A percentile compares a stretch with the other conserved stretches of the same genome.
phyloP scores from a whole-genome alignment of 1,284 basidiomycete species.

The Apiotrichum sp. region DNA sequence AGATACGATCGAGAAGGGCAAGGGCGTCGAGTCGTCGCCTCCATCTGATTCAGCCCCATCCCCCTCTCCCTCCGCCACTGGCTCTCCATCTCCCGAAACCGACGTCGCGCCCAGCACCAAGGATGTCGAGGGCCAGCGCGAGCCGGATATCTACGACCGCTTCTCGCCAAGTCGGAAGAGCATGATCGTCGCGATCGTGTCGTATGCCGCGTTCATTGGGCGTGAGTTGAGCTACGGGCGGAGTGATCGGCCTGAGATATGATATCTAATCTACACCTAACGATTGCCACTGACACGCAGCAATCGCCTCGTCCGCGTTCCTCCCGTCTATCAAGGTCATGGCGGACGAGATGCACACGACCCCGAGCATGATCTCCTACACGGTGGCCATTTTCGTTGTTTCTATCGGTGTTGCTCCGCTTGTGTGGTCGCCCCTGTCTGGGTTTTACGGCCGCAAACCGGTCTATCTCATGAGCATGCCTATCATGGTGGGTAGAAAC shows the following conservation, averaged over 20 bases:
- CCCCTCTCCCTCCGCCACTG: no score
- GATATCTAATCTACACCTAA: background rate
- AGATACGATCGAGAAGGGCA: no score
- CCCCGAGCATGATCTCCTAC: conserved; percentile 56
- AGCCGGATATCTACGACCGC: conserved; percentile 50
- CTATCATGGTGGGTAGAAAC: conserved; percentile 50
- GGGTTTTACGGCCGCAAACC: conserved; percentile 58
- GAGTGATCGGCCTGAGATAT: background rate
- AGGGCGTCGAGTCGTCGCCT: no score
- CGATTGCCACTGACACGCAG: conserved; percentile 41
- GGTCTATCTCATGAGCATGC: conserved; percentile 58
- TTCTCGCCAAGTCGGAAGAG: conserved; percentile 52
- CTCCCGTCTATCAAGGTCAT: conserved; percentile 64
- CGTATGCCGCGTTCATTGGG: conserved; percentile 53
- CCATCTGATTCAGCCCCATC: no score
- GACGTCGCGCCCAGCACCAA: background rate
- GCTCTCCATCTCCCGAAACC: background rate
- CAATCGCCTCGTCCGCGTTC: conserved; percentile 62
- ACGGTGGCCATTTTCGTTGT: conserved; percentile 50
- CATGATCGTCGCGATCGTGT: conserved; percentile 53
- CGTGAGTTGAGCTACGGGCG: conserved; percentile 44
- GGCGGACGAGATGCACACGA: conserved; percentile 56
- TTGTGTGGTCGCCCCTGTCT: conserved; percentile 55
- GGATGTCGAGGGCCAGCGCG: conserved; percentile 4
- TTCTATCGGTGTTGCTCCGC: conserved; percentile 45